Evolutionary conservation across 495 filamentous ascomycete genomes (phyloP), one percentile per base, ranked within the genome.

Genomic region (Trichoderma orchidacearum): DNA sequence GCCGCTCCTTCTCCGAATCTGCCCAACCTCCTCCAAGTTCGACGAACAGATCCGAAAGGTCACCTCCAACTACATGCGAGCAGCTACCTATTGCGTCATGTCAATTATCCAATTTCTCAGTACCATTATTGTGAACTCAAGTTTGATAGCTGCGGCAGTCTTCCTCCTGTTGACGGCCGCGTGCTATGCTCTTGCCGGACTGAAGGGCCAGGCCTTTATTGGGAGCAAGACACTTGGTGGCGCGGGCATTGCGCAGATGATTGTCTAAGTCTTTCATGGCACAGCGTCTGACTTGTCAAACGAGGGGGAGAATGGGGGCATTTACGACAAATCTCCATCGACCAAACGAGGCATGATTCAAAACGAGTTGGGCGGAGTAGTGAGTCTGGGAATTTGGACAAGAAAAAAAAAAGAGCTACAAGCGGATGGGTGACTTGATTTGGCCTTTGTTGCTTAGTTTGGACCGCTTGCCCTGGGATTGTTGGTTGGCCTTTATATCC

Each of bases 201-300:
- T 96, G 62, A 96, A 87, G 79, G 89, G 86, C 54, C 93, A 99
- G 73, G 89, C 85, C 27, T 99, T 99, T 69, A 81, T 94, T 55
- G 86, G 90, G 30, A 96, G 91, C 77, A 97, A 97, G 83, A 97
- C 94, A 21, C 74, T 99, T 57, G 93, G 93, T 59, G 93, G 93
- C 36, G 86, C 87, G 59, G 93, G 94, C 18, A 83, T 97, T 60
- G 92, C 91, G 59, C 92, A 96, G 76, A 96, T 97, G 94, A 97
- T 99, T 73, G 90, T 98, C 67, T 96, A 77, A 79, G 63, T 35
- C 12, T 34, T n/a, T 13, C 6, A 17, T 36, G 11, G 21, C 5
- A 9, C 15, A 11, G n/a, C 27, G 12, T 28, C 18, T 11, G 21
- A 2, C 8, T 18, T 12, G 21, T 3, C 11, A 11, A 48, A 21